phyloP scores from a whole-genome alignment of 1,139 yeast species.

The Taphrina betulina region DNA sequence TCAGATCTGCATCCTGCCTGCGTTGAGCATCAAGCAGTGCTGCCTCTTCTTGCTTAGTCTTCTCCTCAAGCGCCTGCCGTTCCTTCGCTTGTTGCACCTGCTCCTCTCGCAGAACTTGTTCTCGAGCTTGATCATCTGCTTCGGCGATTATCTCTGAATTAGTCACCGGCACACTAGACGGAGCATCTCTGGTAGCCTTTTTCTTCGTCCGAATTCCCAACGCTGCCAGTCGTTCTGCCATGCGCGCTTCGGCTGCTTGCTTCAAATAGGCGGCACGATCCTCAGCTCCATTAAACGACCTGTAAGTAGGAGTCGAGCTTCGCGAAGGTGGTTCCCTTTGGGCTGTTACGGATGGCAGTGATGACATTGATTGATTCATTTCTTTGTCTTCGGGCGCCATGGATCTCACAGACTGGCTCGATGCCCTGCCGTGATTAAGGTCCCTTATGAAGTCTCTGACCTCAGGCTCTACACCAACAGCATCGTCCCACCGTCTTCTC shows the following conservation, averaged over 20 bases:
- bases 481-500: constrained; percentile 77
- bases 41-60: background rate
- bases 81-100: constrained; percentile 32
- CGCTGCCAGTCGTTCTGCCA: constrained; percentile 85
- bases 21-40: constrained; percentile 37
- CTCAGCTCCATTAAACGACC: constrained; percentile 44
- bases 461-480: constrained; percentile 69
- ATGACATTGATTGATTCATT: background rate
- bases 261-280: constrained; percentile 81
- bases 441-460: constrained; percentile 65
- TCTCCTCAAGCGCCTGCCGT: constrained; percentile 35
- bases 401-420: background rate
- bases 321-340: no score
- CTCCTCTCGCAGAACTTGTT: constrained; percentile 14
- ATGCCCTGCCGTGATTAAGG: constrained; percentile 46
- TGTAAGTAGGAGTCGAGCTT: background rate
- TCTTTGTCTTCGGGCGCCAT: background rate
- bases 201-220: constrained; percentile 62
- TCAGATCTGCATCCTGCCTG: constrained; percentile 36
- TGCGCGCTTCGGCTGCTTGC: constrained; percentile 85
- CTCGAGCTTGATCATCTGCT: constrained; percentile 39
- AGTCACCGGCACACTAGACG: background rate
- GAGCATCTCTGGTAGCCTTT: background rate
- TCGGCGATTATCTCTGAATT: constrained; percentile 35
- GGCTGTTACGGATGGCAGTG: background rate